phyloP scores from a whole-genome alignment of 169 alveolate genomes.

The Plasmodium blacklocki region DNA sequence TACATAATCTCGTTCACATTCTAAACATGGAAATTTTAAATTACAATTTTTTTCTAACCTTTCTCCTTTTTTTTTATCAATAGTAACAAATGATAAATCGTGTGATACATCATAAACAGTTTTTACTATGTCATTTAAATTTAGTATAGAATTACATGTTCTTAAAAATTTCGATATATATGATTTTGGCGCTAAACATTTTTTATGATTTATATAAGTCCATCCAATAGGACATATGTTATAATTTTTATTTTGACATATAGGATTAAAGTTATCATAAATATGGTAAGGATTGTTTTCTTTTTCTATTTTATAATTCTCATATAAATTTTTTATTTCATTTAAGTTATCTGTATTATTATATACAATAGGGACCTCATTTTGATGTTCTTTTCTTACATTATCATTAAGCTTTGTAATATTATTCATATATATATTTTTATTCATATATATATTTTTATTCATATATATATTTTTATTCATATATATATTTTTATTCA shows the following conservation, averaged over 20 bases:
- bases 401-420: not conserved
- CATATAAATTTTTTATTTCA: constrained; percentile 28
- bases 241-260: constrained; percentile 43
- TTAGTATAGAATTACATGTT: constrained; percentile 64
- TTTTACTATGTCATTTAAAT: constrained; percentile 34
- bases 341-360: not conserved
- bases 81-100: constrained; percentile 61
- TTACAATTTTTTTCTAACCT: constrained; percentile 19
- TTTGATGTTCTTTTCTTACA: not conserved
- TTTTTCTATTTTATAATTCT: constrained; percentile 15
- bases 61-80: constrained; percentile 4
- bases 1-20: constrained; percentile 78
- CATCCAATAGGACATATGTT: constrained; percentile 48
- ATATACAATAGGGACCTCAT: not conserved
- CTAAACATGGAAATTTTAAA: constrained; percentile 36
- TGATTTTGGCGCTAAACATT: constrained; percentile 42
- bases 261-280: not conserved
- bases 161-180: constrained; percentile 25
- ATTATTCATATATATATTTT: not conserved
- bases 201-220: constrained; percentile 24
- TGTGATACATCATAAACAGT: constrained; percentile 62
- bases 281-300: constrained; percentile 19
- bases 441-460: not conserved
- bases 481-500: not conserved
- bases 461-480: not conserved